Conservation (phyloP, 352 stramenopile species). For the Phytophthora pinifolia region DNA sequence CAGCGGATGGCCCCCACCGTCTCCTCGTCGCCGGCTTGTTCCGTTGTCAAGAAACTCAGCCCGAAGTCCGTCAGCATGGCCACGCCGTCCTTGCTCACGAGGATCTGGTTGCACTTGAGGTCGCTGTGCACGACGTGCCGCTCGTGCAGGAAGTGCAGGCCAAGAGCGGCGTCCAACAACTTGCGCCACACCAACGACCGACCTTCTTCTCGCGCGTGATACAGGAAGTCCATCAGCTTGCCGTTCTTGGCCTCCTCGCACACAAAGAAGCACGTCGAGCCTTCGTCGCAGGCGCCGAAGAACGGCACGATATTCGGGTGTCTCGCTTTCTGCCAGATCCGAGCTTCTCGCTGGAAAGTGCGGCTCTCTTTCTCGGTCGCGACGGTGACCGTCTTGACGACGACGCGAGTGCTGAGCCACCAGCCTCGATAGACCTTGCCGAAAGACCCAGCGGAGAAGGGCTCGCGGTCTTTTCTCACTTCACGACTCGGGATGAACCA, state of each 20-base stretch:
- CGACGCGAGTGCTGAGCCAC: slow-evolving; percentile 24
- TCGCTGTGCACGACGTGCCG: slow-evolving; percentile 21
- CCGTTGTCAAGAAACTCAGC: slow-evolving; percentile 17
- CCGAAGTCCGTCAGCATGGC: slow-evolving; percentile 27
- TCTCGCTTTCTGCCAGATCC: slow-evolving; percentile 19
- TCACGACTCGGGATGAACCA: slow-evolving; percentile 17
- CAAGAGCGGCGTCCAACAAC: slow-evolving; percentile 14
- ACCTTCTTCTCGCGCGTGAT: slow-evolving; percentile 8
- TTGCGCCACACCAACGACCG: slow-evolving; percentile 19
- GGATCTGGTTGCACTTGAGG: slow-evolving; percentile 24
- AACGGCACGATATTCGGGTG: slow-evolving; percentile 26
- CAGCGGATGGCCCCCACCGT: slow-evolving; percentile 18
- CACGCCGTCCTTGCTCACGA: slow-evolving; percentile 23
- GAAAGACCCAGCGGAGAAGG: slow-evolving; percentile 19
- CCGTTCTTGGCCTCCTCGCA: slow-evolving; percentile 25
- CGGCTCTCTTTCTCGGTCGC: slow-evolving; percentile 16
- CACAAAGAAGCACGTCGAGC: slow-evolving; percentile 25
- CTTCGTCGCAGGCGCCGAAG: slow-evolving; percentile 25
- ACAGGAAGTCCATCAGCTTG: slow-evolving; percentile 20
- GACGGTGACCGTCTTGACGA: slow-evolving; percentile 16
- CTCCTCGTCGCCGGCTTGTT: slow-evolving; percentile 10
- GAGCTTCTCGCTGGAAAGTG: slow-evolving; percentile 18
- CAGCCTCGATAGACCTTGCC: slow-evolving; percentile 20
- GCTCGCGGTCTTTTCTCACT: slow-evolving; percentile 13
- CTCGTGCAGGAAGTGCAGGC: slow-evolving; percentile 24